Conservation (phyloP, 2,329 filamentous ascomycete genomes). For the Penicillium capsulatum region DNA sequence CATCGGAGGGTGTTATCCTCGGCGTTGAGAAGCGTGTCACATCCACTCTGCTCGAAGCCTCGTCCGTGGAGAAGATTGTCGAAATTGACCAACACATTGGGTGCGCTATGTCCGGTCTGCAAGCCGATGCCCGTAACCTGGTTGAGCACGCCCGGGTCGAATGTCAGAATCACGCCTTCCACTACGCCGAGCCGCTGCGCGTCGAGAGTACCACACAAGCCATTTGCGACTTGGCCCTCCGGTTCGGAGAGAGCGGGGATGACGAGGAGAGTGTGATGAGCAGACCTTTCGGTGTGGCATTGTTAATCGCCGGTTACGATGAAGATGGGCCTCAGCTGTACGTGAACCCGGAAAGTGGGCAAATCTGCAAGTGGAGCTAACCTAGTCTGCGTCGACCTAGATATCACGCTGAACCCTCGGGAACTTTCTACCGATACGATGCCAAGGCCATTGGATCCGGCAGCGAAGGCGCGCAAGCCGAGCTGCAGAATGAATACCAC, state of each 20-base stretch:
- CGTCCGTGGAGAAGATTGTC: constrained; percentile 98
- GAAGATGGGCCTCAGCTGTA: constrained; percentile 91
- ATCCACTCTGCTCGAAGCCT: constrained; percentile 92
- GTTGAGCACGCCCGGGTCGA: constrained; percentile 97
- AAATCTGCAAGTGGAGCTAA: constrained; percentile 3
- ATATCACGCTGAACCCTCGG: constrained; percentile 96
- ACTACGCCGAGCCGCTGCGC: constrained; percentile 91
- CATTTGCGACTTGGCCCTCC: constrained; percentile 92
- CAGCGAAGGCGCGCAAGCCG: constrained; percentile 93
- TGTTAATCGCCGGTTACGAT: constrained; percentile 94
- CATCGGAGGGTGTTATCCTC: constrained; percentile 88
- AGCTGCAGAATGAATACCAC: constrained; percentile 98
- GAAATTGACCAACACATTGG: constrained; percentile 99
- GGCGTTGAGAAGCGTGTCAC: constrained; percentile 99
- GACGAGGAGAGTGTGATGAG: constrained; percentile 99
- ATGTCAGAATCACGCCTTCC: constrained; percentile 93
- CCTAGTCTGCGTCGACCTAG: constrained; percentile 37
- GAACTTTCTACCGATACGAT: constrained; percentile 98
- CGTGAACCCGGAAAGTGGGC: constrained; percentile 28
- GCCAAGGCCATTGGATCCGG: constrained; percentile 98
- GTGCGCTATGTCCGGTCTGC: constrained; percentile 96
- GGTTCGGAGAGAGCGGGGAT: constrained; percentile 95
- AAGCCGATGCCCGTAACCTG: constrained; percentile 96
- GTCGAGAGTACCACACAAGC: constrained; percentile 98
- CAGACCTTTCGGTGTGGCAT: constrained; percentile 89